Percentiles rank a stretch among this genome's conserved stretches.
Evolutionary conservation across 2,329 filamentous ascomycete genomes (phyloP).

Genomic region (Curvularia sp.): DNA sequence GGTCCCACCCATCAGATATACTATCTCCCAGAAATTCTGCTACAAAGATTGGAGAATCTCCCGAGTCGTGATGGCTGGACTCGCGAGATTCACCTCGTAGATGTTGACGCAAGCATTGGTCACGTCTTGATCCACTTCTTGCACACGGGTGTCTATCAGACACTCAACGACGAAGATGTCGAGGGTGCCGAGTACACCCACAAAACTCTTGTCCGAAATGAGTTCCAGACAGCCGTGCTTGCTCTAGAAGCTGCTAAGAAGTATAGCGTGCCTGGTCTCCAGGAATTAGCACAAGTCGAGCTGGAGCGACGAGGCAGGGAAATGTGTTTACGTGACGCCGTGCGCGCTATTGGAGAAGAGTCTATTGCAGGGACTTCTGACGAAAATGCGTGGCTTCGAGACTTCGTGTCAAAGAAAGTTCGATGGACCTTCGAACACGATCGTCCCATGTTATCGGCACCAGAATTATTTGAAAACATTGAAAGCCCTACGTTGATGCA

Average conservation of each 20-base stretch:
- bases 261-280: constrained; percentile 5
- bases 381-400: constrained; percentile 3
- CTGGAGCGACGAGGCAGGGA: constrained; percentile 7
- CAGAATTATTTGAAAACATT: constrained; percentile 9
- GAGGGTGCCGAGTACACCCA: neutral
- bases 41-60: constrained; percentile 3
- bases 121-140: constrained; percentile 36
- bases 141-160: constrained; percentile 39
- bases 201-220: neutral
- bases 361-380: neutral
- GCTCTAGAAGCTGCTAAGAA: constrained; percentile 3
- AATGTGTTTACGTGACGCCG: neutral
- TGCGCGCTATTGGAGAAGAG: constrained; percentile 8
- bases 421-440: constrained; percentile 8
- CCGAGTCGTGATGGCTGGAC: constrained; percentile 8
- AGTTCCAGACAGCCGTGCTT: constrained; percentile 10
- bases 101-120: constrained; percentile 28
- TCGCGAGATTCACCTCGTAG: constrained; percentile 10
- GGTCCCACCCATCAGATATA: constrained; percentile 7
- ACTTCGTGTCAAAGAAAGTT: constrained; percentile 3
- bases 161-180: constrained; percentile 20
- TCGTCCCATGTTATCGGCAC: neutral
- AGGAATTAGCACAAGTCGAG: constrained; percentile 5
- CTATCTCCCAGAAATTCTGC: neutral
- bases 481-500: constrained; percentile 4